Percentiles rank a stretch among this genome's conserved stretches.
phyloP scores from a whole-genome alignment of 345 rosid species.

The Pseudoturritis turrita region DNA sequence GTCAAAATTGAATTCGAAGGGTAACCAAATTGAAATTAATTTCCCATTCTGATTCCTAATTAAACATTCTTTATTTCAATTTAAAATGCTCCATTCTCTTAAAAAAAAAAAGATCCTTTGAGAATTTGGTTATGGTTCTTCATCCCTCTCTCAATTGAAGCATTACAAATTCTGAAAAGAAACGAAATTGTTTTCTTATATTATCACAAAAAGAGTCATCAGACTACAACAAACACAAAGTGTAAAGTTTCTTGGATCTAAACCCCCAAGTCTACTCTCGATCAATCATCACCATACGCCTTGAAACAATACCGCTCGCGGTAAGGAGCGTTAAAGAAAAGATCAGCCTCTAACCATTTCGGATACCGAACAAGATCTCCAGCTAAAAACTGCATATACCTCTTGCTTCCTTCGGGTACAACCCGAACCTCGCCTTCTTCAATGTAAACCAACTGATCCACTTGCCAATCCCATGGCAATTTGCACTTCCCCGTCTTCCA shows the following conservation, averaged over 20 bases:
- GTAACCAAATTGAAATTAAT: too few species aligned
- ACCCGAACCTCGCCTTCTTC: conserved; percentile 98
- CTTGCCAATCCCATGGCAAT: conserved; percentile 95
- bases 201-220: not conserved
- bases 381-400: conserved; percentile 71
- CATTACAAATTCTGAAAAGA: not conserved
- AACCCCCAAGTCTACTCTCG: not conserved
- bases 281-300: conserved; percentile 78
- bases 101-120: too few species aligned
- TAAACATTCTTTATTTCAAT: too few species aligned
- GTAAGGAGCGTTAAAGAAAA: conserved; percentile 79
- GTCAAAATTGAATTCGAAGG: too few species aligned
- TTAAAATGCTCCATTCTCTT: too few species aligned
- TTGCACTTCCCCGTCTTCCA: conserved; percentile 88
- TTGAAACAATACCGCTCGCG: conserved; percentile 80
- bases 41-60: too few species aligned
- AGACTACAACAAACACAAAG: conserved; percentile 19
- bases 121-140: too few species aligned
- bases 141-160: not conserved
- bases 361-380: conserved; percentile 93
- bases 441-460: conserved; percentile 85
- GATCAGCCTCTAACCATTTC: conserved; percentile 95
- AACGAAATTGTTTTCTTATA: not conserved
- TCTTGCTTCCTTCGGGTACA: conserved; percentile 78
- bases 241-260: not conserved